Base-by-base conservation (phyloP, 1,139 yeast genomes). In the Kurtzmaniella natalensis region DNA sequence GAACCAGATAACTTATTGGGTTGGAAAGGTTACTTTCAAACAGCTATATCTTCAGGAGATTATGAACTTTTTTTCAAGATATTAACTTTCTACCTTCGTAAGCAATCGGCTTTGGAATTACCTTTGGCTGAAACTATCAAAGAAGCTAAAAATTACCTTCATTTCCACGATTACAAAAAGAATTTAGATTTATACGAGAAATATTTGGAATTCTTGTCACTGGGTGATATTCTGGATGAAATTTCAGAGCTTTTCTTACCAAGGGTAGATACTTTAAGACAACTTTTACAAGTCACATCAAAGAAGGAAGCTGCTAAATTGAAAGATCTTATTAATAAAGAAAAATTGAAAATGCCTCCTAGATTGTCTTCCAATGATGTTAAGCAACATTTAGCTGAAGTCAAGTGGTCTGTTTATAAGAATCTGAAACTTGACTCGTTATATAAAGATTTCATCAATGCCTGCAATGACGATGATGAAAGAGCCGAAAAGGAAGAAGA, bases 21-120 rank as follows among this genome's bases (percentile, higher is more conserved):
- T 0, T 88, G 94, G 95, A 87, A 85, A 51, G 97, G 96, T 0
- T 67, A 81, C 40, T 59, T 78, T 41, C 69, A 59, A 30, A 48
- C 74, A 1, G 62, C 62, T 3, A 63, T 59, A 36, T 48, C 52
- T 5, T 49, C 49, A n/a, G 46, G 57, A 10, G 68, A 77, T 36
- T 70, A 59, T 46, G 49, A 53, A 8, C 50, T 60, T 10, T 73
- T 81, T 44, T 80, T 83, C 48, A 57, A 59, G 1, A 63, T 72
- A 5, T 53, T 73, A 22, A 47, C 60, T 1, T 35, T 41, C 3
- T 48, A 50, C 24, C 39, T 66, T 5, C 41, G 45, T 14, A 43
- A 32, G 18, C 54, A 50, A 25, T 34, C 49, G 3, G 56, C 69
- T 20, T 64, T 68, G 35, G 64, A 54, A 1, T 50, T 57, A 8